Percentiles rank a stretch among this genome's conserved stretches.
Evolutionary conservation across 257 asterid species (phyloP).

Genomic region (Scutellaria barbata): DNA sequence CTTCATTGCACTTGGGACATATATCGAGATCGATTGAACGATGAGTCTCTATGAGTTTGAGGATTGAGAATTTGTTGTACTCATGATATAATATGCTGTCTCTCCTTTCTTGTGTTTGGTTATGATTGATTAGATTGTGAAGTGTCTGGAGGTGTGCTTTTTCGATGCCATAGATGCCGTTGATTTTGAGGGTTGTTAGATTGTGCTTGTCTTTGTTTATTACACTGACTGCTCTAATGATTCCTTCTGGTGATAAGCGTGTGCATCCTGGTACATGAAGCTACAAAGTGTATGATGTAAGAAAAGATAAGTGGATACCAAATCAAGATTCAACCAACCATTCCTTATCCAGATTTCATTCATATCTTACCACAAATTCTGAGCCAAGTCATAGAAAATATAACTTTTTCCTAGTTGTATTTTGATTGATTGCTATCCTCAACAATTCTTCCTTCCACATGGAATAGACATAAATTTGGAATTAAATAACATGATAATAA

Average conservation of each 20-base stretch:
- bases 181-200: slow-evolving; percentile 50
- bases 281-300: slow-evolving; percentile 38
- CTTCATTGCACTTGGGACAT: slow-evolving; percentile 60
- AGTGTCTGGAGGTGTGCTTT: slow-evolving; percentile 53
- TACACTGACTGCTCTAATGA: slow-evolving; percentile 53
- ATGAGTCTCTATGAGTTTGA: slow-evolving; percentile 26
- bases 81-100: slow-evolving; percentile 43
- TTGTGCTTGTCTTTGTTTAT: slow-evolving; percentile 44
- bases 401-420: too few relatives aligned
- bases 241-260: slow-evolving; percentile 62
- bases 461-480: not conserved
- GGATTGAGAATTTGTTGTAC: slow-evolving; percentile 29
- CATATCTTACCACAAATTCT: not conserved
- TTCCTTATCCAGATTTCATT: slow-evolving; percentile 40
- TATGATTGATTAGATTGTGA: slow-evolving; percentile 37
- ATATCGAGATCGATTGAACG: slow-evolving; percentile 58
- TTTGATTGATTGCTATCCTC: too few relatives aligned
- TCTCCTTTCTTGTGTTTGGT: slow-evolving; percentile 30
- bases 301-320: not conserved
- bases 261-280: slow-evolving; percentile 79
- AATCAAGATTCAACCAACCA: slow-evolving; percentile 35
- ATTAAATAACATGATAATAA: not conserved
- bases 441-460: too few relatives aligned
- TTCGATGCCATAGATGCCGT: slow-evolving; percentile 51
- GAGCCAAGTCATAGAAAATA: not conserved